Evolutionary conservation across 306 rosid genomes (phyloP), one percentile per base, ranked within the genome.

Genomic region (Gillenia trifoliata): DNA sequence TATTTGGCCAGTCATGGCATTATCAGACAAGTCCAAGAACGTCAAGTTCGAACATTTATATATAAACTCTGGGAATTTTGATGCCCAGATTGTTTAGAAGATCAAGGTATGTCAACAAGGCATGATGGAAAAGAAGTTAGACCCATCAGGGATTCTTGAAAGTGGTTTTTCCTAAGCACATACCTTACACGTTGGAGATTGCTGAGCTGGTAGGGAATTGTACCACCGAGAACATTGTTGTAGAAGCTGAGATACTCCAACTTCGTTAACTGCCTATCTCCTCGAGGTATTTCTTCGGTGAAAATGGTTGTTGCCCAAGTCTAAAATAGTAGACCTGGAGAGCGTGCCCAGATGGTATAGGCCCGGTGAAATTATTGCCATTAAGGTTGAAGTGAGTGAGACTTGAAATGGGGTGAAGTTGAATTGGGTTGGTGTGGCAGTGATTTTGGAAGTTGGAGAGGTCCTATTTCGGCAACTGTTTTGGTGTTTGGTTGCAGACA

Each of bases 51-150:
- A 36, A 64, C 93, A 91, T 59, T 77, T 75, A 0, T 77, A 5
- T 77, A 91, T 76, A 76, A 89, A 91, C 28, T 84, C 85, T 12
- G 93, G 95, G 67, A 91, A 75, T 66, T 73, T 79, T 23, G 75
- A 79, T n/a, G 29, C 57, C 54, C 3, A 89, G 36, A 0, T 0
- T 0, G 80, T 86, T 91, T 7, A 1, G 1, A 68, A 89, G 64
- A 72, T 69, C 77, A 56, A 91, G 87, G 74, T 55, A 57, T 22
- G 83, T 85, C 57, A 91, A 78, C 22, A 76, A 57, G 84, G 75
- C 86, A 86, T 79, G 73, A 65, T 63, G 63, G 88, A 84, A 75
- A n/a, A n/a, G n/a, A 81, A 82, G n/a, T 78, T 67, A 5, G 86
- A 86, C 92, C 95, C 89, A 0, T 86, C 70, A 55, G 76, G 83